Percentiles rank a stretch among this genome's conserved stretches.
Conservation (phyloP, 148 eudicot species). For the Agrostemma githago region DNA sequence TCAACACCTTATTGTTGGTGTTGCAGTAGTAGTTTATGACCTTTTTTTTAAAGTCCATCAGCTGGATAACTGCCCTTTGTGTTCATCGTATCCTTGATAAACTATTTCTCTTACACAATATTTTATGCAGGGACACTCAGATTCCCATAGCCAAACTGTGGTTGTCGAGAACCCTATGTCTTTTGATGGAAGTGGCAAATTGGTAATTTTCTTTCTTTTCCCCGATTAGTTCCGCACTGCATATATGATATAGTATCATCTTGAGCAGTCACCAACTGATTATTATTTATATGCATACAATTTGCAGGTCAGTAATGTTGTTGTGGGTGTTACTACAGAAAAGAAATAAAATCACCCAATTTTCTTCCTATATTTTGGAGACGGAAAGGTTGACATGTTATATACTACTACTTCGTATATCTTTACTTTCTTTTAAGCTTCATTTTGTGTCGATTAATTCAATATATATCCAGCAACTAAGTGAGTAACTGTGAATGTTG, state of each 20-base stretch:
- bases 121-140: conserved; percentile 29
- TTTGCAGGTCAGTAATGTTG: conserved; percentile 72
- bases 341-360: conserved; percentile 27
- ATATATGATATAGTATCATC: neutral
- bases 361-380: conserved; percentile 2
- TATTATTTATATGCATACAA: neutral
- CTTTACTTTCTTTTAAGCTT: neutral
- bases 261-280: neutral
- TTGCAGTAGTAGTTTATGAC: neutral
- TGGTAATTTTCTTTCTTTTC: conserved; percentile 37
- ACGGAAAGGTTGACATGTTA: conserved; percentile 13
- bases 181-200: conserved; percentile 49
- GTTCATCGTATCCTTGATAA: neutral
- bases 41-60: neutral
- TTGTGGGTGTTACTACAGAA: conserved; percentile 75
- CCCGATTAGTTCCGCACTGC: neutral
- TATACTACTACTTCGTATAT: neutral
- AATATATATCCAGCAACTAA: conserved; percentile 7
- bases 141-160: conserved; percentile 37
- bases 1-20: no score
- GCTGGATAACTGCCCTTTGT: neutral
- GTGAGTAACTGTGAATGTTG: conserved; percentile 20
- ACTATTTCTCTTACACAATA: neutral
- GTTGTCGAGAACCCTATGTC: conserved; percentile 55
- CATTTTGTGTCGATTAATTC: conserved; percentile 13